Percentiles rank a stretch among this genome's conserved stretches.
These are phyloP conservation scores for Begonia loranthoides DNA, from an alignment of 306 rosid genomes.

Conservation along the genomic window DNA sequence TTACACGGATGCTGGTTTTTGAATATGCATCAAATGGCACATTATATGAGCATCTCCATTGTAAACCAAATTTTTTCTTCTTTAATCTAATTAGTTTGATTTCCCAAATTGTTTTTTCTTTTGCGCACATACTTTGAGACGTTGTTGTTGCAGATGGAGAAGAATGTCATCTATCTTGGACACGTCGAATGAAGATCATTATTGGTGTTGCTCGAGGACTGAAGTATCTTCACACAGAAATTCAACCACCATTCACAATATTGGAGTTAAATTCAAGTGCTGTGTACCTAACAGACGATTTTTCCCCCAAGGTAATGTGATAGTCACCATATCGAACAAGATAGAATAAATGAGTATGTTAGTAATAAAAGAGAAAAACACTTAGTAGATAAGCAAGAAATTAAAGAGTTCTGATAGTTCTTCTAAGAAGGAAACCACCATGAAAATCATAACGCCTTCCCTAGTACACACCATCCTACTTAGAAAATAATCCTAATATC, in stretches of 20 bases:
- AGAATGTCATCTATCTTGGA: slow-evolving; percentile 86
- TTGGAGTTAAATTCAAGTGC: slow-evolving; percentile 90
- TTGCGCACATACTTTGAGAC: neutral
- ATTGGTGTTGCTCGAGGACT: slow-evolving; percentile 87
- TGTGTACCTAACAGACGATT: slow-evolving; percentile 90
- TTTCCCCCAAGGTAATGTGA: slow-evolving; percentile 63
- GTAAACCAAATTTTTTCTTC: slow-evolving; percentile 31
- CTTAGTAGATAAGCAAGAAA: neutral
- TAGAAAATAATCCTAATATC: too few relatives aligned
- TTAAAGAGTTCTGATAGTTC: too few relatives aligned
- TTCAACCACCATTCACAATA: slow-evolving; percentile 90
- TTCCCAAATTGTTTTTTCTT: neutral
- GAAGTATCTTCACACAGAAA: slow-evolving; percentile 74
- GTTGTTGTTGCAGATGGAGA: slow-evolving; percentile 33
- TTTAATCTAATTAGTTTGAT: neutral
- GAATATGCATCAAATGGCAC: slow-evolving; percentile 97
- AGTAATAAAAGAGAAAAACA: neutral
- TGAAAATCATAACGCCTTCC: too few relatives aligned
- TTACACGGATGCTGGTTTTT: slow-evolving; percentile 89
- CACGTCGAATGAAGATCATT: slow-evolving; percentile 72
- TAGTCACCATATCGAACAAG: neutral
- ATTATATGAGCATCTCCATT: slow-evolving; percentile 78
- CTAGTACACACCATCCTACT: too few relatives aligned
- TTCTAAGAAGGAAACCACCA: too few relatives aligned
- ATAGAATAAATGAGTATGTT: too few relatives aligned